Conservation (phyloP, 2,329 filamentous ascomycete genomes). For the Remersonia thermophila region DNA sequence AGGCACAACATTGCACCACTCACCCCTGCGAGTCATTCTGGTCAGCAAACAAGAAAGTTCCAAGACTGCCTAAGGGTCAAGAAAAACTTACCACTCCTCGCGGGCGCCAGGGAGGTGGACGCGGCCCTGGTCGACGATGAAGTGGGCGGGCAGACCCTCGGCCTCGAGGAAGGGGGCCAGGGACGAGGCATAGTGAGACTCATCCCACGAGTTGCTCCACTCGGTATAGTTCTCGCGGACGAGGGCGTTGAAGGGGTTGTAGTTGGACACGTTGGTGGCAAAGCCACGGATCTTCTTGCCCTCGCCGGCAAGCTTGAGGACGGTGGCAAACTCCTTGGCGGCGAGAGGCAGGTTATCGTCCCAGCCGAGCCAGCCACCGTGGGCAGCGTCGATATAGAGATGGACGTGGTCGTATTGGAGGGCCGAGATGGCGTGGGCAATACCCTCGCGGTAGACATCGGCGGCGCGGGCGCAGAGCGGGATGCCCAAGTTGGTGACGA, state of each 20-base stretch:
- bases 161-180: conserved; percentile 27
- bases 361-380: conserved; percentile 34
- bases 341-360: conserved; percentile 27
- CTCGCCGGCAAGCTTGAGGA: conserved; percentile 24
- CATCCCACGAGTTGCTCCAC: conserved; percentile 28
- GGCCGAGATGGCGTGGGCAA: conserved; percentile 28
- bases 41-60: neutral
- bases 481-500: conserved; percentile 28
- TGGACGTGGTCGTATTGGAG: conserved; percentile 27
- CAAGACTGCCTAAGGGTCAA: too few relatives aligned
- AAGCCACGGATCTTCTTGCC: conserved; percentile 27
- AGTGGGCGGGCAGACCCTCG: conserved; percentile 28
- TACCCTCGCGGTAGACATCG: conserved; percentile 28
- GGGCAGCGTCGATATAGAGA: conserved; percentile 30
- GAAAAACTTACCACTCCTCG: conserved; percentile 20
- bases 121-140: conserved; percentile 35
- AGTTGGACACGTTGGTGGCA: conserved; percentile 34
- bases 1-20: conserved; percentile 32
- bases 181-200: conserved; percentile 28
- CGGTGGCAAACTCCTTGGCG: conserved; percentile 28
- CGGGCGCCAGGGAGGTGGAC: conserved; percentile 26
- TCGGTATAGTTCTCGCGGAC: conserved; percentile 29
- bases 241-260: conserved; percentile 28
- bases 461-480: conserved; percentile 27
- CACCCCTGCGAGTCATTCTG: conserved; percentile 18